Evolutionary conservation across 352 stramenopile species (phyloP), one percentile per base, ranked within the genome.

Genomic region (Phytophthora constricta): DNA sequence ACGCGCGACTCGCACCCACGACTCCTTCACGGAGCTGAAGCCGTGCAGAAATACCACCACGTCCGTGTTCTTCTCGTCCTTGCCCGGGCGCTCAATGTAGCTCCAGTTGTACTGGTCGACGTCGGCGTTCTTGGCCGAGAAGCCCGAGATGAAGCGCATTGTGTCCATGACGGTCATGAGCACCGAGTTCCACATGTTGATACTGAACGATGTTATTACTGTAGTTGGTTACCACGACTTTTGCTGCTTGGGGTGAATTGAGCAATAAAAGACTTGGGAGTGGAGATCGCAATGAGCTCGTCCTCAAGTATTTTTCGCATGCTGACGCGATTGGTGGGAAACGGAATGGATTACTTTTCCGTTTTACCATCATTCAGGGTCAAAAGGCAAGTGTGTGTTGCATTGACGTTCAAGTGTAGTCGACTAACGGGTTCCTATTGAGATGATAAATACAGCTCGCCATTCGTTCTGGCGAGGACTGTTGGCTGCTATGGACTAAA

Each of bases 1-100:
- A 10, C 72, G 67, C 17, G 82, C 80, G 22, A 89, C 71, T 13
- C 76, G 75, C 47, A 85, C 59, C 82, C 81, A 90, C 28, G 80
- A 89, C 59, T 90, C 81, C 46, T 93, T 93, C 31, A 80, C 60
- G 23, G 80, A 88, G 52, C 77, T 86, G 64, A 93, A 93, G 58
- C 86, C 86, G 34, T 91, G 83, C 42, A 93, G 67, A 37, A 91
- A 87, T 10, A 92, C 74, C 1, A 93, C 79, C 0, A 81, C 58
- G 56, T 88, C 81, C 14, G 75, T 77, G 28, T 71, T 59, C 17
- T 78, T 65, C 9, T 80, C 58, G 43, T 72, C 67, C 33, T 80
- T 75, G 25, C 65, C 79, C 13, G 72, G 60, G 13, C 81, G 73
- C 60, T 93, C 80, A 31, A 93, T 84, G 77, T 87, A 93, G 43